Evolutionary conservation across 2,329 filamentous ascomycete genomes (phyloP).

Genomic region (Meredithiella fracta): DNA sequence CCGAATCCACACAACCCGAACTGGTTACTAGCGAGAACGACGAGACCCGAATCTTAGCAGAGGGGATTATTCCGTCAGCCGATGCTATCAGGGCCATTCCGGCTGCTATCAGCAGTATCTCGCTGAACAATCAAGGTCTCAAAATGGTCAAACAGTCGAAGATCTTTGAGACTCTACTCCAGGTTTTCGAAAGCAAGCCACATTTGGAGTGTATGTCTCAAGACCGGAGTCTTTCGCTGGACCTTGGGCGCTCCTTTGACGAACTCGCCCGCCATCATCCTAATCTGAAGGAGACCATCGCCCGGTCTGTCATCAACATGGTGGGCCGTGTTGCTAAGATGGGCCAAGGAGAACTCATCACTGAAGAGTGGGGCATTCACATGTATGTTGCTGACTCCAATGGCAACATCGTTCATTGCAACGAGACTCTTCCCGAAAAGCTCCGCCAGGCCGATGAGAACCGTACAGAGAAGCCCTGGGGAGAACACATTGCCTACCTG

Average conservation of each 20-base stretch:
- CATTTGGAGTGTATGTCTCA: conserved; percentile 73
- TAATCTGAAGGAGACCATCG: conserved; percentile 59
- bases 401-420: conserved; percentile 37
- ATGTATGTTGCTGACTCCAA: conserved; percentile 47
- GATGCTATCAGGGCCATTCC: conserved; percentile 83
- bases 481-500: conserved; percentile 5
- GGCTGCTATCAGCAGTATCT: conserved; percentile 82
- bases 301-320: conserved; percentile 79
- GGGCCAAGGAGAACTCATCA: conserved; percentile 51
- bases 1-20: too few relatives aligned
- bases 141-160: conserved; percentile 70
- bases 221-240: conserved; percentile 52
- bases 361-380: conserved; percentile 60
- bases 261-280: conserved; percentile 92
- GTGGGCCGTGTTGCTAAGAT: conserved; percentile 63
- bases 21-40: not conserved
- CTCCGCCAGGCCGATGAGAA: conserved; percentile 15
- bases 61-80: conserved; percentile 67
- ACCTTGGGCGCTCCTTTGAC: conserved; percentile 74
- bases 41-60: conserved; percentile 32
- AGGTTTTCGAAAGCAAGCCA: conserved; percentile 86
- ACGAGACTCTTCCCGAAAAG: conserved; percentile 23
- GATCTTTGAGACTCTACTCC: conserved; percentile 73
- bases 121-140: conserved; percentile 73
- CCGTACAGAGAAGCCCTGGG: not conserved